Evolutionary conservation across 352 stramenopile species (phyloP), one percentile per base, ranked within the genome.

Genomic region (Globisporangium paroecandrum): DNA sequence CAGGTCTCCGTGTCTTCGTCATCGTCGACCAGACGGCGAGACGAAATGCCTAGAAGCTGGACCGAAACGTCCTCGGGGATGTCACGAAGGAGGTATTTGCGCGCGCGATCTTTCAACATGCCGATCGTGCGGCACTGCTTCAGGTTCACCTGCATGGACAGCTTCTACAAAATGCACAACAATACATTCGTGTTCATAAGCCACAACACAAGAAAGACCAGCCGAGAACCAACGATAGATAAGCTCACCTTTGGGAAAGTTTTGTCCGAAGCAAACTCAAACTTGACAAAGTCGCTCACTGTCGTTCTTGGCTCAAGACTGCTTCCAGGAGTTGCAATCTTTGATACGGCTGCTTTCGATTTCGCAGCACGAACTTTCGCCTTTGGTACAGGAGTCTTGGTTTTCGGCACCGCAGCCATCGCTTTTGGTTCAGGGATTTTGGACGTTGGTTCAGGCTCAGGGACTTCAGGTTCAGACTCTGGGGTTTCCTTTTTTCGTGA

Each of bases 211-310:
- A 66, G 18, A 46, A 46, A 43, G 25, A 56, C 15, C 58, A 55
- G 58, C 56, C 41, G 32, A 34, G 34, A 56, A 6, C 8, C 43
- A 49, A 6, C 29, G 64, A 20, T 47, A 63, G 27, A 38, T 25
- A 56, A 15, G 5, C 49, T 56, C 66, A 85, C 77, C 69, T 72
- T 47, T n/a, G 75, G 73, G 57, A 73, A 81, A 10, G 53, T 68
- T 2, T 73, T 62, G 25, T 85, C 64, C 8, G 71, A 74, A 6
- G 27, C 68, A 22, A 83, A 68, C 43, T 73, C 71, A 4, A 85
- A 51, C 22, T 58, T 69, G 20, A 77, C 55, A 25, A 67, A 47
- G 36, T 41, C 62, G 3, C 27, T 59, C 27, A 24, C 18, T 43
- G 54, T n/a, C 54, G n/a, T 24, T 24, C 27, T 32, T 43, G 54